phyloP scores from a whole-genome alignment of 495 filamentous ascomycete species.

The Podospora fimiseda region DNA sequence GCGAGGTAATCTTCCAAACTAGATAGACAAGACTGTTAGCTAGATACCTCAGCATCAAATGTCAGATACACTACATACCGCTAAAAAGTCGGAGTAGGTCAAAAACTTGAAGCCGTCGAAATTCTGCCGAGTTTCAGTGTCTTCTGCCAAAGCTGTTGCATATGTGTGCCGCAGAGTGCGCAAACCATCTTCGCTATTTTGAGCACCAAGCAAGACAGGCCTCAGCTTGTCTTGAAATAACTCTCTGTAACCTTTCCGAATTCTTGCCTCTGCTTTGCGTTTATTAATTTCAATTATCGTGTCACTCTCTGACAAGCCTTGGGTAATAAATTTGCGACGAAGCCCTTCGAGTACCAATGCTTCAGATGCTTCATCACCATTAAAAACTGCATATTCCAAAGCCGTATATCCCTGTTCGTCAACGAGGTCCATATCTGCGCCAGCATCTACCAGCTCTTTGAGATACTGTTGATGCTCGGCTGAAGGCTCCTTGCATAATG shows the following conservation, averaged over 20 bases:
- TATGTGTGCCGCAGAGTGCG: conserved; percentile 16
- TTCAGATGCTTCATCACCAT: conserved; percentile 12
- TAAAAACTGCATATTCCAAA: conserved; percentile 27
- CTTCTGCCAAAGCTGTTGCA: conserved; percentile 10
- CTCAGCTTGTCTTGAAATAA: conserved; percentile 27
- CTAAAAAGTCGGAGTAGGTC: not conserved
- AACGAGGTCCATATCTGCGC: conserved; percentile 20
- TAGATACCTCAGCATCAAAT: no score
- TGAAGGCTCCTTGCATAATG: conserved; percentile 30
- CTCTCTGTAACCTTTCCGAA: conserved; percentile 28
- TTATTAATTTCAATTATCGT: not conserved
- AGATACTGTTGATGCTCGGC: conserved; percentile 25
- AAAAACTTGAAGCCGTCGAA: conserved; percentile 18
- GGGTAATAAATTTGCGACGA: conserved; percentile 1
- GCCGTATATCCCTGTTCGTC: conserved; percentile 29
- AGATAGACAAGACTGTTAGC: no score
- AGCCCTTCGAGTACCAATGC: conserved; percentile 20
- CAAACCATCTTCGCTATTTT: not conserved
- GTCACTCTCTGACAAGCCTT: no score
- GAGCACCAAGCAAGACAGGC: conserved; percentile 12
- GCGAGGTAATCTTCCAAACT: not conserved
- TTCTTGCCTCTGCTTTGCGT: conserved; percentile 10
- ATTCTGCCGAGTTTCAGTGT: conserved; percentile 7
- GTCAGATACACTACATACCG: no score
- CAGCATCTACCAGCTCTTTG: conserved; percentile 18